phyloP scores from a whole-genome alignment of 345 rosid genomes.

The Rhodamnia rubescens region DNA sequence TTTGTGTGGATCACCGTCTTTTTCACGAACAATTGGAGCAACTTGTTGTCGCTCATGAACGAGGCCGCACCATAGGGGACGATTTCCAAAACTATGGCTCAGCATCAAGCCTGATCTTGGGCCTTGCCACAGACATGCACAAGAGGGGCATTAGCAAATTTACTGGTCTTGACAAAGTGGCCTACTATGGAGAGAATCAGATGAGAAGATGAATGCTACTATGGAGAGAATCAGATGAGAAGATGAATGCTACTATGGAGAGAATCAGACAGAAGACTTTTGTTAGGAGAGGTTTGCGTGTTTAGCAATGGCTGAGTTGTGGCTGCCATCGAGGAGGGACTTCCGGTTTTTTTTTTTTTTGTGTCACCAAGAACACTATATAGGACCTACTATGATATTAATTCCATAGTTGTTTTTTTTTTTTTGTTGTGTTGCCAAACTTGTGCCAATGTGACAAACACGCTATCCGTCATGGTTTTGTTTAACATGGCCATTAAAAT shows the following conservation, averaged over 20 bases:
- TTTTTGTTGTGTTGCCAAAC: too few relatives aligned
- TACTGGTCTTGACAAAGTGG: slow-evolving; percentile 4
- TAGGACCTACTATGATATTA: background rate
- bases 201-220: slow-evolving; percentile 20
- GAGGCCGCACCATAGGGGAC: slow-evolving; percentile 1
- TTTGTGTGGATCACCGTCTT: slow-evolving; percentile 16
- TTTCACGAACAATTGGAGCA: slow-evolving; percentile 28
- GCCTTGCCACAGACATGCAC: slow-evolving; percentile 26
- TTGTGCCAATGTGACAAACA: too few relatives aligned
- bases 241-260: too few relatives aligned
- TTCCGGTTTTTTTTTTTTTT: background rate
- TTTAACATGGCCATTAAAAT: too few relatives aligned
- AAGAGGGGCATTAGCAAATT: background rate
- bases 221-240: too few relatives aligned
- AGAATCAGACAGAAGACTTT: slow-evolving; percentile 15
- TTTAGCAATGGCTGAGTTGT: slow-evolving; percentile 32
- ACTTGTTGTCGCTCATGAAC: slow-evolving; percentile 7
- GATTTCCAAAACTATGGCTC: slow-evolving; percentile 24
- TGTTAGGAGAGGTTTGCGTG: slow-evolving; percentile 15
- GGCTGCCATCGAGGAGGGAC: slow-evolving; percentile 10
- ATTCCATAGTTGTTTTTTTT: too few relatives aligned
- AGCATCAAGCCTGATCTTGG: slow-evolving; percentile 29
- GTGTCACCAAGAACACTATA: background rate
- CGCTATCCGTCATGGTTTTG: too few relatives aligned
- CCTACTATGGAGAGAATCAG: slow-evolving; percentile 12